Evolutionary conservation across 2,329 filamentous ascomycete species (phyloP).

Genomic region (Monosporascus sp.): DNA sequence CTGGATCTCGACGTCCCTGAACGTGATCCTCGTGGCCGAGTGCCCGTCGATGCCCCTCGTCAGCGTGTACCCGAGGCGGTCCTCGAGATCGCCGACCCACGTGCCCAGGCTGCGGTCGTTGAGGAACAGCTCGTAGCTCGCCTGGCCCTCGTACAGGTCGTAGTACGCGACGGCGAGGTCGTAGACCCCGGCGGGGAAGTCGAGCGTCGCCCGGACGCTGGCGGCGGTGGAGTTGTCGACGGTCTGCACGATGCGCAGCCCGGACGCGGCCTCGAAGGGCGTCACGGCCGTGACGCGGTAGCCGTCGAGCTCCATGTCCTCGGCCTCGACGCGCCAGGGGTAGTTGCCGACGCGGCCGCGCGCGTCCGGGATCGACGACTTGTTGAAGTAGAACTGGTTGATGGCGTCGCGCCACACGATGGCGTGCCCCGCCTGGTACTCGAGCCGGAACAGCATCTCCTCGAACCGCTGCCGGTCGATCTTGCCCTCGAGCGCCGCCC

Average conservation of each 20-base stretch:
- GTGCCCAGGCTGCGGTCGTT: slow-evolving; percentile 46
- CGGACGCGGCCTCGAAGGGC: slow-evolving; percentile 57
- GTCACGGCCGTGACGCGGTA: slow-evolving; percentile 50
- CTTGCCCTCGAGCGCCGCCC: slow-evolving; percentile 48
- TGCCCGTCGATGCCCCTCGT: slow-evolving; percentile 59
- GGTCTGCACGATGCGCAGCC: slow-evolving; percentile 50
- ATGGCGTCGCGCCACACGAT: slow-evolving; percentile 67
- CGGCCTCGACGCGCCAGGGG: slow-evolving; percentile 63
- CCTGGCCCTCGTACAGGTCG: slow-evolving; percentile 53
- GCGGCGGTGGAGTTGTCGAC: slow-evolving; percentile 45
- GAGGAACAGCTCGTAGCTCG: slow-evolving; percentile 50
- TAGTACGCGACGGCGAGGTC: slow-evolving; percentile 63
- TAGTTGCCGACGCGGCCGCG: slow-evolving; percentile 53
- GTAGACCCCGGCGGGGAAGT: slow-evolving; percentile 50
- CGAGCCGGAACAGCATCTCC: slow-evolving; percentile 52
- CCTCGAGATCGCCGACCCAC: slow-evolving; percentile 58
- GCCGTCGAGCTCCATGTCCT: slow-evolving; percentile 55
- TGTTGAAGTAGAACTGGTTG: slow-evolving; percentile 57
- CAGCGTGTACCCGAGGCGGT: slow-evolving; percentile 52
- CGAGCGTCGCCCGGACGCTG: slow-evolving; percentile 40
- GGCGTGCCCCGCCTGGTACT: slow-evolving; percentile 64
- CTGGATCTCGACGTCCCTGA: slow-evolving; percentile 17
- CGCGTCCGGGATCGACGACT: slow-evolving; percentile 56
- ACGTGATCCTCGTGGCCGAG: slow-evolving; percentile 58
- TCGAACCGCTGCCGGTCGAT: slow-evolving; percentile 57